A percentile compares a stretch with the other conserved stretches of the same genome.
phyloP scores from a whole-genome alignment of 148 eudicot genomes.

The Spergularia marina region DNA sequence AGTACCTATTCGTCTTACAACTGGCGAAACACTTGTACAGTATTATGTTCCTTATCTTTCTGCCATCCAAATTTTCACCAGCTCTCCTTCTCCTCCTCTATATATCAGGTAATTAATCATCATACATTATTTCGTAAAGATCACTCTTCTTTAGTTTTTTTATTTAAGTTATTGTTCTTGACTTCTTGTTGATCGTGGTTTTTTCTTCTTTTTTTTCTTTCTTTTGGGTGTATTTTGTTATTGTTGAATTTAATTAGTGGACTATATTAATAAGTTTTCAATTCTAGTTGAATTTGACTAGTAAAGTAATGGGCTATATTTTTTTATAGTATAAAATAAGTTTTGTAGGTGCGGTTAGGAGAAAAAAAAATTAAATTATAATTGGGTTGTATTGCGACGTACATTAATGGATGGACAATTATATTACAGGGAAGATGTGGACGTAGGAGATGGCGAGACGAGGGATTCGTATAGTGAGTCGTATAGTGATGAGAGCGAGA shows the following conservation, averaged over 20 bases:
- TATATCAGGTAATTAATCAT: constrained; percentile 46
- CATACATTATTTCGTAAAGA: background rate
- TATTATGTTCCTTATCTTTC: constrained; percentile 96
- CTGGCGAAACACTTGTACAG: constrained; percentile 63
- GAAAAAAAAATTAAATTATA: background rate
- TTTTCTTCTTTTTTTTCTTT: no score
- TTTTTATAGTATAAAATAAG: no score
- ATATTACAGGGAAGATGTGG: constrained; percentile 57
- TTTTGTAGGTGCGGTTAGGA: background rate
- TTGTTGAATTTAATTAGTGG: no score
- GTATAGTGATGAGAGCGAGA: constrained; percentile 87
- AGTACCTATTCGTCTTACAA: constrained; percentile 53
- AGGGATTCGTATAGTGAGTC: constrained; percentile 91
- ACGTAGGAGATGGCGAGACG: constrained; percentile 56
- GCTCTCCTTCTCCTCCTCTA: constrained; percentile 52
- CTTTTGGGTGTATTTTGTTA: no score
- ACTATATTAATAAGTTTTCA: no score
- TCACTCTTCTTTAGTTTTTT: background rate
- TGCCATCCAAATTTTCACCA: constrained; percentile 82
- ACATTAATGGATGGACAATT: background rate
- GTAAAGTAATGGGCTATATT: no score
- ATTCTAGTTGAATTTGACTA: no score
- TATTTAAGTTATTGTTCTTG: background rate
- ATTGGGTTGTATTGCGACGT: background rate
- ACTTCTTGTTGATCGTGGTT: background rate